phyloP scores from a whole-genome alignment of 1,284 basidiomycete genomes.

The Anthracocystis walkeri region DNA sequence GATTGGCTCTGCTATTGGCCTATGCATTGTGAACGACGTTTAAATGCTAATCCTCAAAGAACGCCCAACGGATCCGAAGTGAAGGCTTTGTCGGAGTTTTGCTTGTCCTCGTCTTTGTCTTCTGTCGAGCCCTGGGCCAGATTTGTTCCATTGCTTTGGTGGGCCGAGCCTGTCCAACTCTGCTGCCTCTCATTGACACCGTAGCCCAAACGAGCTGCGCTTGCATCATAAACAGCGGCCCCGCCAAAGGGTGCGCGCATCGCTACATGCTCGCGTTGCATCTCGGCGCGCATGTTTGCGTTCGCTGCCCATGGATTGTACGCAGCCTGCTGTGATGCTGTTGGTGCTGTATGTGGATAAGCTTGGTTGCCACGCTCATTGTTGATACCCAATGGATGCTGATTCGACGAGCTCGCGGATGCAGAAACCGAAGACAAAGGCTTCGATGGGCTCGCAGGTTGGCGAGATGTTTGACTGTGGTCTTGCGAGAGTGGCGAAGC shows the following conservation, averaged over 20 bases:
- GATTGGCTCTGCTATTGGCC: not conserved
- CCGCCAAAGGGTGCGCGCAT: constrained; percentile 21
- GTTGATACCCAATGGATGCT: not conserved
- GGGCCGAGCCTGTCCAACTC: constrained; percentile 12
- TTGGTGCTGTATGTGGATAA: not conserved
- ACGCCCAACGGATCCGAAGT: constrained; percentile 42
- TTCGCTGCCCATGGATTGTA: constrained; percentile 46
- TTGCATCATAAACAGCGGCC: not conserved
- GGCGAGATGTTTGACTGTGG: not conserved
- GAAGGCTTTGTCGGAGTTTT: constrained; percentile 7
- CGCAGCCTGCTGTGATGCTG: constrained; percentile 2
- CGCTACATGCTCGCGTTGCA: constrained; percentile 45
- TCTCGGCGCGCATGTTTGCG: constrained; percentile 31
- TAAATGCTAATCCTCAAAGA: constrained; percentile 10
- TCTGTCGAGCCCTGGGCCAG: not conserved
- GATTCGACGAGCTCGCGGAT: not conserved
- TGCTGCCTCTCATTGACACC: constrained; percentile 13
- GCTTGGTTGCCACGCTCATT: not conserved
- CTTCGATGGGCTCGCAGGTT: constrained; percentile 22
- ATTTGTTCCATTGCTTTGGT: not conserved
- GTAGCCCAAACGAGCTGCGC: constrained; percentile 4
- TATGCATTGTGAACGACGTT: too few relatives aligned
- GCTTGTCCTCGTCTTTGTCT: constrained; percentile 2
- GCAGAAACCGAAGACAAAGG: not conserved
- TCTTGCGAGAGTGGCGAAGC: constrained; percentile 2